Conservation (phyloP, 345 rosid species). For the Murraya paniculata region DNA sequence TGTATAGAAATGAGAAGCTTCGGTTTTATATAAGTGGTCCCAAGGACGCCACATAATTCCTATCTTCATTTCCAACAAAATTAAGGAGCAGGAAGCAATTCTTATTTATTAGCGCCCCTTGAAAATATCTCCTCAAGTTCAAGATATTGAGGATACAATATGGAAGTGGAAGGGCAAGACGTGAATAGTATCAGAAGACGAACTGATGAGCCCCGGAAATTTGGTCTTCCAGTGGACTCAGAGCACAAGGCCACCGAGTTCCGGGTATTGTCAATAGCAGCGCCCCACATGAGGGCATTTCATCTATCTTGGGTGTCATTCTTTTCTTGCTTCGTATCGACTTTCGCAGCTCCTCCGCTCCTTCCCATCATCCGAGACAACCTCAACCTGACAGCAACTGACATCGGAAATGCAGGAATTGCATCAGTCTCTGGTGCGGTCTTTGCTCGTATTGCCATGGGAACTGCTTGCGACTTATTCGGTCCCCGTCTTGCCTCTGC, state of each 20-base stretch:
- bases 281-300: slow-evolving; percentile 86
- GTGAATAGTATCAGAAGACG: neutral
- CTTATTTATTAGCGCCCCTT: neutral
- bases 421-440: slow-evolving; percentile 92
- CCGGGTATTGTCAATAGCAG: slow-evolving; percentile 60
- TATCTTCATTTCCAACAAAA: neutral
- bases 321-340: slow-evolving; percentile 80
- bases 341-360: slow-evolving; percentile 90
- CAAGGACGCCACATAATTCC: neutral
- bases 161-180: slow-evolving; percentile 22
- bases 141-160: neutral
- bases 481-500: slow-evolving; percentile 94
- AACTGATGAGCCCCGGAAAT: slow-evolving; percentile 26
- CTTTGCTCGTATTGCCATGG: slow-evolving; percentile 79
- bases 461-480: slow-evolving; percentile 73
- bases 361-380: slow-evolving; percentile 79
- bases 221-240: slow-evolving; percentile 74
- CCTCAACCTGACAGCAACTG: slow-evolving; percentile 78
- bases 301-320: slow-evolving; percentile 88
- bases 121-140: neutral
- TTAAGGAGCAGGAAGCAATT: neutral
- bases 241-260: slow-evolving; percentile 80
- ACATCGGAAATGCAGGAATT: slow-evolving; percentile 87
- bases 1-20: neutral
- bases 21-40: neutral